Evolutionary conservation across 2,329 filamentous ascomycete species (phyloP), one percentile per base, ranked within the genome.

Genomic region (Zasmidium angulare): DNA sequence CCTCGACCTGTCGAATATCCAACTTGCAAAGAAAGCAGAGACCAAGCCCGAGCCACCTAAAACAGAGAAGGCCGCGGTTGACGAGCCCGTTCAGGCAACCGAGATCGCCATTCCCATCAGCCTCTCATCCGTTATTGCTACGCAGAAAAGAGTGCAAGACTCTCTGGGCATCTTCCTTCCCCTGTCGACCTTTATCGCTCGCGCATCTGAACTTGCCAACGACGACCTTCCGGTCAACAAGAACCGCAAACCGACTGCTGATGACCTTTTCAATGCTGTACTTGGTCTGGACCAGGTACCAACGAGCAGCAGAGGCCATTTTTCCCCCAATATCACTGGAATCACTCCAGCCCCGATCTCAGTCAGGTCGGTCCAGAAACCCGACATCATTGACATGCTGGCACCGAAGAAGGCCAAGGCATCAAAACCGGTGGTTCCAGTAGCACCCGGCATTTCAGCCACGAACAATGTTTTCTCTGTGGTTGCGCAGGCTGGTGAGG

Each of bases 1-100:
- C 75, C 86, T 99, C 55, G 93, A 99, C 74, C 86, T 99, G 22
- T 95, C 89, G 80, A 96, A 98, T 80, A 93, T 98, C 80, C 96
- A 96, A 81, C 79, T 93, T 60, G 88, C 88, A 50, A 61, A 66
- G 53, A 61, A 68, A 40, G 59, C 64, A 19, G 63, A 62, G 21
- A 69, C 76, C 22, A 74, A 74, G 64, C 68, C 74, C 11, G 70
- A 72, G 6, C 75, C 79, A 56, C 65, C 74, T 9, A 79, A 81
- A 71, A 73, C 77, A 55, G 72, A 75, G 40, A 72, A 76, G 26
- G 69, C 77, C 6, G 71, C 72, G 14, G 74, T 78, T 46, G 73
- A 76, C 26, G 74, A 80, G 14, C 72, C 81, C 11, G 4, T 19
- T 9, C 74, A 78, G 31, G 76, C 81, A 36, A 77, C 84, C 23